Base-by-base conservation (phyloP, 331 rosid genomes). In the Pyracantha coccinea region DNA sequence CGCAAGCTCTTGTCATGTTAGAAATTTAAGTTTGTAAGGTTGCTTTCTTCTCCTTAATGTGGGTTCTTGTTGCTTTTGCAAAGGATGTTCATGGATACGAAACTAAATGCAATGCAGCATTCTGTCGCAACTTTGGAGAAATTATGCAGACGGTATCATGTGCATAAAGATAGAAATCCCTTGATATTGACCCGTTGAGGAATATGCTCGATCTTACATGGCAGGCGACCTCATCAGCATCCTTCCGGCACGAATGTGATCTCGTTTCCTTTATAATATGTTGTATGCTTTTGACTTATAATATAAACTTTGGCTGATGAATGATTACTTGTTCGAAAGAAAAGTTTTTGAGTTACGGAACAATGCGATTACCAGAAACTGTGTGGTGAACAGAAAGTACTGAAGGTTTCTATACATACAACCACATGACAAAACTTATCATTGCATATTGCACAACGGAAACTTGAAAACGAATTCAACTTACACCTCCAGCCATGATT, bases 21-120 rank as follows among this genome's bases (percentile, higher is more conserved):
- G 27, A 58, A 35, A 5, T 17, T 23, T 5, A 58, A 72, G n/a
- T 72, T 62, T 24, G 58, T 59, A 25, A 8, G 20, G 32, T 74
- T 24, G 77, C 41, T 52, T 20, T 61, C 3, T 33, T 74, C 68
- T 71, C 20, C 47, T 72, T 64, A 28, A 32, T 4, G 41, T 15
- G 28, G 66, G 33, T 47, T 68, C 47, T 41, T 66, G 27, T 63
- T 74, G 21, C 10, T 73, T 62, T 62, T 76, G 82, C 90, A 91
- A 97, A 75, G 91, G 33, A 91, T 89, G 98, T 84, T 88, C 86
- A 86, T 83, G 96, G 96, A 93, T 78, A 83, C 78, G 77, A 93
- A 91, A 86, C 88, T 91, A 77, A 91, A 93, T 71, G 71, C 88
- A 32, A 76, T 93, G 91, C 98, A 93, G 82, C 97, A 91, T 81